Evolutionary conservation across 2,329 filamentous ascomycete species (phyloP), one percentile per base, ranked within the genome.

Genomic region (Nothopassalora personata): DNA sequence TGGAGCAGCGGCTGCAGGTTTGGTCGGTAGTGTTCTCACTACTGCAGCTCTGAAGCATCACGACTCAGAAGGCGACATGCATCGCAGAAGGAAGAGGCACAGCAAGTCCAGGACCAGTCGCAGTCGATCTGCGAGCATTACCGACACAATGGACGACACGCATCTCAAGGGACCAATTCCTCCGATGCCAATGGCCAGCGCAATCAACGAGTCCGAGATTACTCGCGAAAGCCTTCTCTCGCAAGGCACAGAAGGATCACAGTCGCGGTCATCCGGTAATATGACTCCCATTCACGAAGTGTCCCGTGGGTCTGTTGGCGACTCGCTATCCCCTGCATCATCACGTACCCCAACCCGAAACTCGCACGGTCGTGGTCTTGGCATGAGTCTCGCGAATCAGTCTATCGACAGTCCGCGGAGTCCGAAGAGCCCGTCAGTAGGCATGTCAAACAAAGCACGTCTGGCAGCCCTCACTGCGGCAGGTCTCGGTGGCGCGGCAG

Each of bases 141-240:
- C 82, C 30, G 83, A 85, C 59, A 84, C 74, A 48, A 66, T 78
- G 2, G 82, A 84, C 56, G 76, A 82, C 39, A 71, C 77, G 18
- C 79, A 79, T 46, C 59, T 61, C 52, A 67, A 68, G 48, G 60
- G 64, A 43, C 57, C 66, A 1, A 83, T 89, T 13, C 88, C 91
- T 6, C 90, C 90, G 5, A 91, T 97, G 87, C 93, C 93, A 2
- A 81, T 96, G 62, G 87, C 89, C 74, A 96, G 92, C 74, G 90
- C 91, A 57, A 84, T 96, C 58, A 88, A 90, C 64, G 85, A 89
- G 46, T 96, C 93, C 0, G 92, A 97, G 54, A 75, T 97, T 57
- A 97, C 93, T 0, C 83, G 93, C 66, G 88, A 88, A 15, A 97
- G 93, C 0, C 90, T 97, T 56, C 76, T 94, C 18, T 94, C 92